Conservation (phyloP, 306 rosid species). For the Castanopsis chinensis region DNA sequence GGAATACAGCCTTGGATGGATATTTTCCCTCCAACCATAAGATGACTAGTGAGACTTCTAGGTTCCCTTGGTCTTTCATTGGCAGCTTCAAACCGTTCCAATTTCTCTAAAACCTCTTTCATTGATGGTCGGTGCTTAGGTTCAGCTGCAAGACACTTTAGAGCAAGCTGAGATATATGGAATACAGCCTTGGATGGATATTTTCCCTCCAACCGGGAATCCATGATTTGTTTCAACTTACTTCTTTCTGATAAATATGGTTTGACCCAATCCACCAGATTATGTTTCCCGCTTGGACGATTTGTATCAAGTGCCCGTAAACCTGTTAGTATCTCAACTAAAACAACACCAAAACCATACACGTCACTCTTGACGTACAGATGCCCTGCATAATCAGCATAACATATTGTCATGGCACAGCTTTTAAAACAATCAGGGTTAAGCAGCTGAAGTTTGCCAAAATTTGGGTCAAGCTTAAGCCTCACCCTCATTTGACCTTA, state of each 20-base stretch:
- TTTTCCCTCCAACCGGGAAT: slow-evolving; percentile 52
- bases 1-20: slow-evolving; percentile 78
- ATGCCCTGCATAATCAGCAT: slow-evolving; percentile 58
- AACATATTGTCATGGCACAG: neutral
- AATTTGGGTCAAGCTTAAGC: neutral
- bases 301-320: slow-evolving; percentile 61
- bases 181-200: no score
- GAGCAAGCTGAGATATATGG: no score
- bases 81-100: no score
- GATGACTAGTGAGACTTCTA: no score
- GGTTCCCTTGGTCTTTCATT: no score
- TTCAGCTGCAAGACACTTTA: no score
- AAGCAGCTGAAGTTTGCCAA: neutral
- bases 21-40: slow-evolving; percentile 66
- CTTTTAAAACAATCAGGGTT: neutral
- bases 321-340: slow-evolving; percentile 82
- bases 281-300: slow-evolving; percentile 64
- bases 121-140: no score
- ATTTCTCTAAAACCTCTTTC: no score
- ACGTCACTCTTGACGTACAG: slow-evolving; percentile 85
- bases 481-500: neutral
- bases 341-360: slow-evolving; percentile 87
- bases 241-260: slow-evolving; percentile 64
- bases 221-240: slow-evolving; percentile 73
- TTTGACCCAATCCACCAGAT: slow-evolving; percentile 72